Evolutionary conservation across 441 rosid genomes (phyloP), one percentile per base, ranked within the genome.

Genomic region (Jatropha multifida): DNA sequence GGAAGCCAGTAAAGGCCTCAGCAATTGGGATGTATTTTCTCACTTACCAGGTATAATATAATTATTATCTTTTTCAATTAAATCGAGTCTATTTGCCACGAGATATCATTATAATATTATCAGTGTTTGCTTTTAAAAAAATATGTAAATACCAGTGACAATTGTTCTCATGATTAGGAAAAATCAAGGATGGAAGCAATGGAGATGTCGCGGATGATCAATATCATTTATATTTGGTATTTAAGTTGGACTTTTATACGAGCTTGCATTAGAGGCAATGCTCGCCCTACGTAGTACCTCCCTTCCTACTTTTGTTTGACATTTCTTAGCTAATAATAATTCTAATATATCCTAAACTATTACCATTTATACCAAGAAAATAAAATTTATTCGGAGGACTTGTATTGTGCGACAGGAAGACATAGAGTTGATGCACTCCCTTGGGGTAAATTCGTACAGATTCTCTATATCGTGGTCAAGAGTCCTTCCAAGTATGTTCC

Each of bases 401-500:
- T 48, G n/a, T 49, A 67, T 62, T 54, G 12, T 18, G 26, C 17
- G 58, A 63, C 80, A 87, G 89, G 86, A 81, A 51, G 92, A 88
- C 63, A 78, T 88, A 60, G 76, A 77, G 40, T 77, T 83, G 48
- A 88, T 87, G 90, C 69, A 54, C 8, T 81, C 78, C 41, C 83
- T 88, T 68, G 86, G 89, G 41, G 83, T 84, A 38, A 84, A 80
- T 65, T 84, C 86, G 78, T 84, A 87, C 52, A 70, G 90, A 52
- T 83, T 85, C 68, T 87, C 85, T 5, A 87, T 87, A 72, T 88
- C 89, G 32, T 88, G 89, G 92, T 67, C 86, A 2, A 79, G 90
- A 83, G 52, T 85, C 32, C 83, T 88, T 78, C 90, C 88, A 51
- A 75, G 90, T 88, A 83, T 78, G 83, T 37, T 18, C 38, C 4